Base-by-base conservation (phyloP, 176 grass and related monocot genomes). In the Alopecurus myosuroides region DNA sequence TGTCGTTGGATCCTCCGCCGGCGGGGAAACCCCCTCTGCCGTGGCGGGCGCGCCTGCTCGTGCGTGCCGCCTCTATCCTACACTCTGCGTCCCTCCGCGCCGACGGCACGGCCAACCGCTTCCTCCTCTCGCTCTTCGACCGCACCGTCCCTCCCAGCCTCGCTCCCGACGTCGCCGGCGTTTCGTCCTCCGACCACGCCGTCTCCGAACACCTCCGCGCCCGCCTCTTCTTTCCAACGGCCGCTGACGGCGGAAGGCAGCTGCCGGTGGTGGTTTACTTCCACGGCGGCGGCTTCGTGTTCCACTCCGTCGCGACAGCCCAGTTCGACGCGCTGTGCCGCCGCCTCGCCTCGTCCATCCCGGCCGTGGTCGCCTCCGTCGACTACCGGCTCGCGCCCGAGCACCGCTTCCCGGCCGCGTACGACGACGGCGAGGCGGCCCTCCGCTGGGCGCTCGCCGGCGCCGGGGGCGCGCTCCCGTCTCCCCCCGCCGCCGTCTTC, bases 101-200 rank as follows among this genome's bases (percentile, higher is more conserved):
- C 28, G 89, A 94, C 76, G 89, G 86, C 29, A 89, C 80, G 61
- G 78, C 91, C 67, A 94, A 89, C 86, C 86, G 89, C 1, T 35
- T 66, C 81, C 84, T 86, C 57, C 57, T 94, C 55, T 85, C 77
- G 30, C 78, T 92, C 29, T 87, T 89, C 71, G 89, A 89, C 71
- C 76, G 35, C 25, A 1, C 1, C 39, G 72, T 49, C 5, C 46
- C 81, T 2, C 65, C 85, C 14, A 65, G 56, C 29, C 31, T 65
- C 20, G 31, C 13, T 12, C 70, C 86, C 62, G 62, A 83, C 39
- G 19, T 33, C 19, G 19, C 36, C 56, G 87, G 87, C 79, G 81
- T 92, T 29, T 60, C 72, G 8, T 92, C 92, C 77, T 57, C 84
- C 3, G 89, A 94, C 84, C 83, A 89, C 81, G 57, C 70, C 15